Conservation (phyloP, 2,329 filamentous ascomycete species). For the Talaromyces atroroseus region DNA sequence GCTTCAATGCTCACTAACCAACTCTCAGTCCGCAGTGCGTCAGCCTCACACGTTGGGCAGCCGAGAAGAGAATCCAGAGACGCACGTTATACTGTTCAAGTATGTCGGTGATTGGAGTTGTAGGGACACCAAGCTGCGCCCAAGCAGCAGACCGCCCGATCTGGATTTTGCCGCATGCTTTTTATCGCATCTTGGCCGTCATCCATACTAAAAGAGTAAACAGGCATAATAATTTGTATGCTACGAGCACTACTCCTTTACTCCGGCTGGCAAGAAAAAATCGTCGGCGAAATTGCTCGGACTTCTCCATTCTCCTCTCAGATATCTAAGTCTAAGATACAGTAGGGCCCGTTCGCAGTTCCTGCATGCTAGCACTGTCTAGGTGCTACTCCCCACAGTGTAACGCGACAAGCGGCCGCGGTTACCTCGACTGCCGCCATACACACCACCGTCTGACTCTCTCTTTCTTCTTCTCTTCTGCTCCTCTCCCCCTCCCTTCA, state of each 20-base stretch:
- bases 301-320: no score
- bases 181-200: conserved; percentile 10
- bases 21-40: conserved; percentile 20
- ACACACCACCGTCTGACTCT: not conserved
- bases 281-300: no score
- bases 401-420: conserved; percentile 14
- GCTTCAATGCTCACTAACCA: conserved; percentile 15
- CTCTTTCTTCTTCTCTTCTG: conserved; percentile 15
- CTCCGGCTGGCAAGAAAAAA: no score
- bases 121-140: no score
- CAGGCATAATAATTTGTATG: no score
- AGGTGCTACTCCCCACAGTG: conserved; percentile 8
- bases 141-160: not conserved
- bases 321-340: not conserved
- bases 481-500: conserved; percentile 15
- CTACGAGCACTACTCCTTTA: no score
- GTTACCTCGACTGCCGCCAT: conserved; percentile 17
- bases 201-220: not conserved
- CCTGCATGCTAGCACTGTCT: conserved; percentile 8
- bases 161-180: conserved; percentile 5
- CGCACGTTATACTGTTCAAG: not conserved
- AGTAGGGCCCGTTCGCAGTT: conserved; percentile 10
- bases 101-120: not conserved
- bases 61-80: not conserved
- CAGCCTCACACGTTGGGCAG: conserved; percentile 39